Conservation (phyloP, 2,329 filamentous ascomycete species). For the Xylaria sp. region DNA sequence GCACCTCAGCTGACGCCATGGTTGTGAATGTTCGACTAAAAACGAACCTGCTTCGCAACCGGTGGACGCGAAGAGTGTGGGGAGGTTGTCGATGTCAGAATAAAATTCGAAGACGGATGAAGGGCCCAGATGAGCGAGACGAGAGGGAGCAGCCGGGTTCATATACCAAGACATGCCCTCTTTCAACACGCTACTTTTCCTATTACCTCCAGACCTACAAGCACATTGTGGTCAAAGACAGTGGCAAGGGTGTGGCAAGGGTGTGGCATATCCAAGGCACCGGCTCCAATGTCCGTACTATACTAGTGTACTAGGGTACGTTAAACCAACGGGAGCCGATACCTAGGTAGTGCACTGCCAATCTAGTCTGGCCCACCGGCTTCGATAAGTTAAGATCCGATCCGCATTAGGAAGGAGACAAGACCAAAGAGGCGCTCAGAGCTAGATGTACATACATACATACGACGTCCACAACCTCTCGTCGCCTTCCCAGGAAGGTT, state of each 20-base stretch:
- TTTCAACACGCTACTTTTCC: not conserved
- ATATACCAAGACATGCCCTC: conserved; percentile 25
- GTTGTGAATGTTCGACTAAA: conserved; percentile 35
- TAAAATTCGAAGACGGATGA: conserved; percentile 8
- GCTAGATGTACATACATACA: not conserved
- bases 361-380: conserved; percentile 15
- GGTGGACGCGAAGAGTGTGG: conserved; percentile 27
- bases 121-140: not conserved
- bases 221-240: conserved; percentile 2
- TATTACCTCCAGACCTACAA: not conserved
- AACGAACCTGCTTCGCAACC: conserved; percentile 36
- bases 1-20: conserved; percentile 44
- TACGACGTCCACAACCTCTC: not conserved
- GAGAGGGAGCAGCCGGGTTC: conserved; percentile 27
- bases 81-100: conserved; percentile 26
- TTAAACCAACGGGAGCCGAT: conserved; percentile 16
- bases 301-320: not conserved
- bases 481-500: conserved; percentile 11
- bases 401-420: conserved; percentile 35
- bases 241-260: conserved; percentile 1
- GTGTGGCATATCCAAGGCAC: conserved; percentile 30
- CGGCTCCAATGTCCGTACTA: conserved; percentile 22
- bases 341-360: not conserved
- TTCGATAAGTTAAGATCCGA: conserved; percentile 21
- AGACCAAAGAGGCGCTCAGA: conserved; percentile 2